Evolutionary conservation across 1,139 yeast species (phyloP).

Genomic region (Pneumocystis sp.): DNA sequence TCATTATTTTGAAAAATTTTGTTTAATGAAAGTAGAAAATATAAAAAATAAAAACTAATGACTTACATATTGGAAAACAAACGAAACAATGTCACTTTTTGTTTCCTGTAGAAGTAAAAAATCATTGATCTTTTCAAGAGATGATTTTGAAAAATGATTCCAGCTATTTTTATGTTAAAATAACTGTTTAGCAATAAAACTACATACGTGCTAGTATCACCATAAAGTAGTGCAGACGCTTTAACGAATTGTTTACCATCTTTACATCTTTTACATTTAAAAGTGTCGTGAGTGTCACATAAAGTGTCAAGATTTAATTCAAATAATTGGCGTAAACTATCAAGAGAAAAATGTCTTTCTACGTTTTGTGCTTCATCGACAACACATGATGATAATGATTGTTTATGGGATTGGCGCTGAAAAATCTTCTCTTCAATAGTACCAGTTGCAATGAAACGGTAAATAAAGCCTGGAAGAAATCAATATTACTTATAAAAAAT

Average conservation of each 20-base stretch:
- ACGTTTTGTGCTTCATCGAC: slow-evolving; percentile 95
- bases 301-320: slow-evolving; percentile 49
- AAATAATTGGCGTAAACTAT: slow-evolving; percentile 61
- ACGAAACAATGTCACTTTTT: slow-evolving; percentile 54
- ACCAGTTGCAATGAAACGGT: slow-evolving; percentile 85
- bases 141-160: slow-evolving; percentile 69
- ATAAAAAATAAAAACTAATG: slow-evolving; percentile 29
- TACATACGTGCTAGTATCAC: slow-evolving; percentile 59
- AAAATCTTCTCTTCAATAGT: slow-evolving; percentile 91
- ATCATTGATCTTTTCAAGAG: slow-evolving; percentile 56
- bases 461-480: slow-evolving; percentile 37
- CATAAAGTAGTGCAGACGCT: slow-evolving; percentile 84
- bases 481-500: background rate
- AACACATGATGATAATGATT: slow-evolving; percentile 84
- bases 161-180: slow-evolving; percentile 35
- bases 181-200: too few relatives aligned
- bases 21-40: background rate
- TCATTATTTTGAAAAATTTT: background rate
- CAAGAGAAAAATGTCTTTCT: slow-evolving; percentile 77
- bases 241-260: slow-evolving; percentile 45
- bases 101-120: slow-evolving; percentile 59
- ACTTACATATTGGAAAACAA: slow-evolving; percentile 85
- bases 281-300: slow-evolving; percentile 90
- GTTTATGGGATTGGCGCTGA: slow-evolving; percentile 93
- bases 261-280: slow-evolving; percentile 72